phyloP scores from a whole-genome alignment of 139 green algal genomes.

The Limnomonas spitsbergensis region DNA sequence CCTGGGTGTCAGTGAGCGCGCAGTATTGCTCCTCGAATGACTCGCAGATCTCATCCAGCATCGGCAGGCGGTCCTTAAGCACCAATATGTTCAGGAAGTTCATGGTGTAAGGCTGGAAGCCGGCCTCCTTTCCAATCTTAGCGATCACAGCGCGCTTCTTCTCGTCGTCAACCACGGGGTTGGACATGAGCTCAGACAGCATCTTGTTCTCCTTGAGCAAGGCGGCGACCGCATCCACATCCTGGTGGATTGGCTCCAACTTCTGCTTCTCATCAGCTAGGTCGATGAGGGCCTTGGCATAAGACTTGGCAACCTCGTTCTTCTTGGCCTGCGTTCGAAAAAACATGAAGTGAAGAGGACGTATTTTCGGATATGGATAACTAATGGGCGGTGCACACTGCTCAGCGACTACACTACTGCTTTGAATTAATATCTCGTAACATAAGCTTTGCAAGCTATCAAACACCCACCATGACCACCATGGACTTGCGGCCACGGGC shows the following conservation, averaged over 20 bases:
- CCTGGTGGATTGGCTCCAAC: slow-evolving; percentile 84
- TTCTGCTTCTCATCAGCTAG: slow-evolving; percentile 76
- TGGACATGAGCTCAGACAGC: slow-evolving; percentile 78
- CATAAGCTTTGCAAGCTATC: too few relatives aligned
- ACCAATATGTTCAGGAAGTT: slow-evolving; percentile 98
- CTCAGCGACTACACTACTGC: too few relatives aligned
- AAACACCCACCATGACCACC: not conserved
- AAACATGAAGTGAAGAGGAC: not conserved
- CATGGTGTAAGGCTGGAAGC: slow-evolving; percentile 68
- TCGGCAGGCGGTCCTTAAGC: slow-evolving; percentile 80
- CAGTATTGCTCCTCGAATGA: slow-evolving; percentile 96
- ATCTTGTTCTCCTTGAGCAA: slow-evolving; percentile 69
- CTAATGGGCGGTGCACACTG: too few relatives aligned
- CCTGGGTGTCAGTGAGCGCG: slow-evolving; percentile 93
- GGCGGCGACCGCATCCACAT: slow-evolving; percentile 65
- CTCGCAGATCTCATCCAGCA: slow-evolving; percentile 80
- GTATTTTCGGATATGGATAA: too few relatives aligned
- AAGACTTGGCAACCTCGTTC: slow-evolving; percentile 64
- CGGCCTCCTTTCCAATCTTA: slow-evolving; percentile 78
- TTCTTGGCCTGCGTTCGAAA: slow-evolving; percentile 11
- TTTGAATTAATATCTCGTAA: too few relatives aligned
- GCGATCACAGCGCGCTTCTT: slow-evolving; percentile 90
- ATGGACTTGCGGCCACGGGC: not conserved
- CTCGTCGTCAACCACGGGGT: slow-evolving; percentile 73
- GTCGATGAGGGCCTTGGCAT: slow-evolving; percentile 93